Evolutionary conservation across 371 early-diverging fungal genomes (phyloP).

Genomic region (Mucor piriformis): DNA sequence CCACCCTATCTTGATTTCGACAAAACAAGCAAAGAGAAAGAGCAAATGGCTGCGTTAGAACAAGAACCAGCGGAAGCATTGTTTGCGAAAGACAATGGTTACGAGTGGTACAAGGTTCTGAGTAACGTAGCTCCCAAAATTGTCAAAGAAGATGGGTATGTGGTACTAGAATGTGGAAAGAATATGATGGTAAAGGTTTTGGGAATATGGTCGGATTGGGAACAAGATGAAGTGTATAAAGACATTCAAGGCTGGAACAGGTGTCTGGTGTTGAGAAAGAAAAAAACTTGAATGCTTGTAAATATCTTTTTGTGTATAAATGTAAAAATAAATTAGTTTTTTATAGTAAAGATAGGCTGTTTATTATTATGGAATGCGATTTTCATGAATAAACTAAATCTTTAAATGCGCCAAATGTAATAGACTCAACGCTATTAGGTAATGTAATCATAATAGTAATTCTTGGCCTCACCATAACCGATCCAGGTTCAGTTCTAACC

Average conservation of each 20-base stretch:
- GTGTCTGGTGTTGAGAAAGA: constrained; percentile 56
- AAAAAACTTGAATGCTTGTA: too few species aligned
- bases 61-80: constrained; percentile 71
- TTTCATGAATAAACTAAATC: too few species aligned
- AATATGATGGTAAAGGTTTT: constrained; percentile 65
- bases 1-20: constrained; percentile 70
- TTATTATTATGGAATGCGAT: too few species aligned
- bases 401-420: too few species aligned
- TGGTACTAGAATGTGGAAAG: constrained; percentile 72
- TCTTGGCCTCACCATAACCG: too few species aligned
- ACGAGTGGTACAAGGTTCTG: constrained; percentile 65
- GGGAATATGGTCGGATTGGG: constrained; percentile 59
- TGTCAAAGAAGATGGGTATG: constrained; percentile 45
- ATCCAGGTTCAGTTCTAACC: too few species aligned
- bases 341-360: too few species aligned
- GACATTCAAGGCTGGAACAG: constrained; percentile 65
- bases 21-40: constrained; percentile 35
- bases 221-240: constrained; percentile 38
- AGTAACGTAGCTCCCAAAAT: constrained; percentile 34
- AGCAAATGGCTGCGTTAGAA: constrained; percentile 39
- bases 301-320: too few species aligned
- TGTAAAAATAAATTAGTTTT: too few species aligned
- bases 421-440: too few species aligned
- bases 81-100: constrained; percentile 68
- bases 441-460: too few species aligned